Conservation (phyloP, 1,284 basidiomycete genomes). For the Inonotus obliquus region DNA sequence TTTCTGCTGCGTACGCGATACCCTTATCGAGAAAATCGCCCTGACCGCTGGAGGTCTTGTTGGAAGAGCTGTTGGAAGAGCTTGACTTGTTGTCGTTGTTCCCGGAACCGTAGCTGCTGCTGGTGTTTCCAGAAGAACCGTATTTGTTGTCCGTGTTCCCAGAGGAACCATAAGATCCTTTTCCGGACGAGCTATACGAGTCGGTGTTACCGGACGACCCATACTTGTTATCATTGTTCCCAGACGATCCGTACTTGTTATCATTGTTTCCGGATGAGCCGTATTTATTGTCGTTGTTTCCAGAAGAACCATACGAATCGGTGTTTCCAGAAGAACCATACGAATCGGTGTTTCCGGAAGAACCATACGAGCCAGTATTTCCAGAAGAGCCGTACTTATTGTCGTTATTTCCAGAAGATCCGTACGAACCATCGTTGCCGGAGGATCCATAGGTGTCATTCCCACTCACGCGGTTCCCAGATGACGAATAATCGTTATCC, state of each 20-base stretch:
- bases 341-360: too few species aligned
- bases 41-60: neutral
- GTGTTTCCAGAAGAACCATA: too few species aligned
- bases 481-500: constrained; percentile 3
- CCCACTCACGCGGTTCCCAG: too few species aligned
- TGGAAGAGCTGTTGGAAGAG: neutral
- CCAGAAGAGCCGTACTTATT: neutral
- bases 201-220: neutral
- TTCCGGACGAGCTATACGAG: neutral
- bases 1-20: constrained; percentile 3
- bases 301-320: too few species aligned
- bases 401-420: neutral
- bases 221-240: neutral
- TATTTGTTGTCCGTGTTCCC: neutral
- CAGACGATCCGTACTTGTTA: neutral
- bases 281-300: neutral
- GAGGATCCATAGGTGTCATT: neutral
- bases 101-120: neutral
- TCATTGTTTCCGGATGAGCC: neutral
- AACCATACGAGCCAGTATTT: too few species aligned
- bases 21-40: constrained; percentile 10
- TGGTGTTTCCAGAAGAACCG: neutral
- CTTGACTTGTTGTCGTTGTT: neutral
- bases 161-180: neutral
- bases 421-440: constrained; percentile 1